These are phyloP conservation scores for Colletotrichum nymphaeae DNA, from an alignment of 2,329 filamentous ascomycete species.

Conservation along the genomic window DNA sequence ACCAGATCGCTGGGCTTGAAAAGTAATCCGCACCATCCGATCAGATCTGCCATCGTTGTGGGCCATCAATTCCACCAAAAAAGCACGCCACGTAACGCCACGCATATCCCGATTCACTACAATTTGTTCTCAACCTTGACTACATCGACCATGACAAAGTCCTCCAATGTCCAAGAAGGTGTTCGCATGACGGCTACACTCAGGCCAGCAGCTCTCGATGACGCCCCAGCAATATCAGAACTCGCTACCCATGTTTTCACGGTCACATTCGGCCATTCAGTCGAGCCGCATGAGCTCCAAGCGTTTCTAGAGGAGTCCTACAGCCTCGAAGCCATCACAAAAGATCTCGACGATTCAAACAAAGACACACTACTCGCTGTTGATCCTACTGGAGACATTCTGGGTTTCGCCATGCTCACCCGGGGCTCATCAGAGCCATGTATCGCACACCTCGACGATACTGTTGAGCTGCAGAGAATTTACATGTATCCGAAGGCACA, in stretches of 20 bases:
- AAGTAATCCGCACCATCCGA: neutral
- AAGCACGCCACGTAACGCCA: neutral
- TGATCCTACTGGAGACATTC: slow-evolving; percentile 36
- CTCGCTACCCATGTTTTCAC: slow-evolving; percentile 51
- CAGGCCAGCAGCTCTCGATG: slow-evolving; percentile 30
- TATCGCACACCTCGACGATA: slow-evolving; percentile 42
- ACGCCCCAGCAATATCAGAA: slow-evolving; percentile 44
- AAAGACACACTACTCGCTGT: slow-evolving; percentile 43
- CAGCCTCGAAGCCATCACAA: slow-evolving; percentile 44
- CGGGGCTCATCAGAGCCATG: slow-evolving; percentile 51
- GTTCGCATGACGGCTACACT: neutral
- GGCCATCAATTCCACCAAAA: neutral
- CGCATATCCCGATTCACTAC: neutral
- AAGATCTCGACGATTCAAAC: slow-evolving; percentile 39
- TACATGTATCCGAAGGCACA: slow-evolving; percentile 51
- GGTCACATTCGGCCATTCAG: slow-evolving; percentile 54
- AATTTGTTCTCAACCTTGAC: neutral
- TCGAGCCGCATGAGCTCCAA: slow-evolving; percentile 48
- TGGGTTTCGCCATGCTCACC: slow-evolving; percentile 55
- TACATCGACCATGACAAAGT: neutral
- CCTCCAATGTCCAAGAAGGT: neutral
- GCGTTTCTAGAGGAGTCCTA: slow-evolving; percentile 53
- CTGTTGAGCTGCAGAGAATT: slow-evolving; percentile 55
- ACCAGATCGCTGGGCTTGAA: neutral
- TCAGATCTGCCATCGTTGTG: neutral